A percentile compares a stretch with the other conserved stretches of the same genome.
Conservation (phyloP, 139 green algal species). For the Picochlorum sp. region DNA sequence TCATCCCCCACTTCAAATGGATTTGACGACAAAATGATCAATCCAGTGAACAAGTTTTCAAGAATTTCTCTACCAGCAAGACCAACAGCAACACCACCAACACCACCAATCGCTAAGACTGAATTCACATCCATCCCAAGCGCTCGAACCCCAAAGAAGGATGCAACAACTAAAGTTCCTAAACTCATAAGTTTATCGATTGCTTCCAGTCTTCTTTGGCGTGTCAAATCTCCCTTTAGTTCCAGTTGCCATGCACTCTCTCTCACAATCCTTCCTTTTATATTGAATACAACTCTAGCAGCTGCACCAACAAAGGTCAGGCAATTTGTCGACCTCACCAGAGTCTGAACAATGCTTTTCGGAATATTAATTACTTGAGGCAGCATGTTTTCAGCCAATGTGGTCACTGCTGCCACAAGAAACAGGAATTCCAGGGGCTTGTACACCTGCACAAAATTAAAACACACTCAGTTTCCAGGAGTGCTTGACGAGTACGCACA, state of each 20-base stretch:
- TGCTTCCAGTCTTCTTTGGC: slow-evolving; percentile 56
- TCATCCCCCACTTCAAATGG: slow-evolving; percentile 72
- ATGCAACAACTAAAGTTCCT: slow-evolving; percentile 43
- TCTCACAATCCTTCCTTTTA: slow-evolving; percentile 60
- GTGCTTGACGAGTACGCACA: neutral
- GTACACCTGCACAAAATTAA: too few species aligned
- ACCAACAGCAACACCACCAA: slow-evolving; percentile 87
- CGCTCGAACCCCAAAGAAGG: slow-evolving; percentile 49
- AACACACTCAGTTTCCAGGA: slow-evolving; percentile 36
- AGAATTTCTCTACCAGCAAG: slow-evolving; percentile 81
- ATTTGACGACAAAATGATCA: slow-evolving; percentile 73
- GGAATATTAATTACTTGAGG: slow-evolving; percentile 70
- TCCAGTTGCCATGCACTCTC: slow-evolving; percentile 48
- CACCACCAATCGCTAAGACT: slow-evolving; percentile 83
- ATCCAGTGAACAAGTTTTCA: slow-evolving; percentile 87
- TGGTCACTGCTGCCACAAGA: slow-evolving; percentile 72
- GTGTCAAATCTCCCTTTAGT: slow-evolving; percentile 68
- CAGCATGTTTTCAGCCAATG: slow-evolving; percentile 74
- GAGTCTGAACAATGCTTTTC: slow-evolving; percentile 34
- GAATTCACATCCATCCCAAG: slow-evolving; percentile 63
- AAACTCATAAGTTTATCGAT: slow-evolving; percentile 58
- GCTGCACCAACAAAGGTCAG: slow-evolving; percentile 74
- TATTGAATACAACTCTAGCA: slow-evolving; percentile 70
- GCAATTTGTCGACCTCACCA: slow-evolving; percentile 69
- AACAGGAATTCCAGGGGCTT: slow-evolving; percentile 82